phyloP scores from a whole-genome alignment of 148 eudicot species.

The Vaccinium darrowii region DNA sequence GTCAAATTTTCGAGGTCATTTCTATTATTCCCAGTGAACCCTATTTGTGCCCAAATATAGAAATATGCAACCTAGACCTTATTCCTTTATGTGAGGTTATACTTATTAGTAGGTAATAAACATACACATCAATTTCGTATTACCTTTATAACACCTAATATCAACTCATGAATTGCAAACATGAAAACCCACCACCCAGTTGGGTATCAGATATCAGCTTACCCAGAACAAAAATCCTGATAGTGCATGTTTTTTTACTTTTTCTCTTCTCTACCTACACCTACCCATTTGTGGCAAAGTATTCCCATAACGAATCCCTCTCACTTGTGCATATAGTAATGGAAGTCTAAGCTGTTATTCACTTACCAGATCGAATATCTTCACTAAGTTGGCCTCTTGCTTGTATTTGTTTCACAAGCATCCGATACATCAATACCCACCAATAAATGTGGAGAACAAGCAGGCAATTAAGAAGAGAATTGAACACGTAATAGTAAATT shows the following conservation, averaged over 20 bases:
- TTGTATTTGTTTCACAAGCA: conserved; percentile 94
- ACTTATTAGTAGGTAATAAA: not conserved
- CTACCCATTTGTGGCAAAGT: not conserved
- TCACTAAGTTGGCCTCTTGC: conserved; percentile 83
- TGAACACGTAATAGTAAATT: conserved; percentile 83
- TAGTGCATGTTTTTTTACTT: not conserved
- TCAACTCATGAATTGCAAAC: not conserved
- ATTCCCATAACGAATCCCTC: not conserved
- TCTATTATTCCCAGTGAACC: conserved; percentile 6
- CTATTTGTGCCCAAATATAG: not conserved
- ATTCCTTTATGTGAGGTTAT: not conserved
- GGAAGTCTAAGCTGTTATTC: not conserved
- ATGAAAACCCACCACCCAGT: not conserved
- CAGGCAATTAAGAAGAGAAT: conserved; percentile 70
- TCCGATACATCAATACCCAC: conserved; percentile 92
- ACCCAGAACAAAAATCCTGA: not conserved
- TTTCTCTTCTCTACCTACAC: not conserved
- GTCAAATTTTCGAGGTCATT: not conserved
- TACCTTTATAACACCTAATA: not conserved
- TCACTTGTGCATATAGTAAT: not conserved
- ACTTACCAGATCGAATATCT: conserved; percentile 96
- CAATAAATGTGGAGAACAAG: conserved; percentile 93
- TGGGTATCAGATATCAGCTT: not conserved
- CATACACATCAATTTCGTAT: not conserved
- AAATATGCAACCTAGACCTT: not conserved